Conservation (phyloP, 768 basidiomycete species). For the Phylloporus sp. region DNA sequence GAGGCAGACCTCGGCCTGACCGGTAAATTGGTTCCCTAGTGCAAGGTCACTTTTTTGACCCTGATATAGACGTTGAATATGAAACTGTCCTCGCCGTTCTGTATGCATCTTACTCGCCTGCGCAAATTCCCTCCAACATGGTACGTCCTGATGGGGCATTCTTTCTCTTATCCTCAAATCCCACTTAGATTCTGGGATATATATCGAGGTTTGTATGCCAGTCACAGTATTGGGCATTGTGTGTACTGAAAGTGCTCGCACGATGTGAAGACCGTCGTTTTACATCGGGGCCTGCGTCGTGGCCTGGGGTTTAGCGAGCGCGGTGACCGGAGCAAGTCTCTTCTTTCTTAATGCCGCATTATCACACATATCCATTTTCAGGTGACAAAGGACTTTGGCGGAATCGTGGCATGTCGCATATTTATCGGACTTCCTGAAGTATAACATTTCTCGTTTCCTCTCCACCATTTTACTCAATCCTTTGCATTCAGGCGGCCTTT, state of each 20-base stretch:
- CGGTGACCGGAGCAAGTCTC: conserved; percentile 51
- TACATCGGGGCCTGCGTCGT: conserved; percentile 60
- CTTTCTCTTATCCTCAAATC: background rate
- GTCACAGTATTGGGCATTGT: background rate
- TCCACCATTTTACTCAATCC: background rate
- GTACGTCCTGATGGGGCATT: conserved; percentile 24
- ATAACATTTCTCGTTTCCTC: background rate
- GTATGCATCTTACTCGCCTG: conserved; percentile 56
- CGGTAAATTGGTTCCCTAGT: conserved; percentile 14
- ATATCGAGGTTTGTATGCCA: conserved; percentile 42
- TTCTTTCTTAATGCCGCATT: background rate
- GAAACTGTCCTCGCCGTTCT: conserved; percentile 47
- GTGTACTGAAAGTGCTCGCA: background rate
- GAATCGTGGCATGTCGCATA: conserved; percentile 52
- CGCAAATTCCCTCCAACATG: conserved; percentile 67
- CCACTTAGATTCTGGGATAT: conserved; percentile 47
- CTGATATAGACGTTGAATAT: conserved; percentile 45
- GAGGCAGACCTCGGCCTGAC: conserved; percentile 35
- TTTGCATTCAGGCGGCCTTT: conserved; percentile 50
- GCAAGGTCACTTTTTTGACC: background rate
- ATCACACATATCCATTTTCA: conserved; percentile 17
- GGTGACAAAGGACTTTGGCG: conserved; percentile 51
- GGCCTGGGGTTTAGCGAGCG: conserved; percentile 59
- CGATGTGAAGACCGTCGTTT: conserved; percentile 46
- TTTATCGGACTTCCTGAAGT: conserved; percentile 63